Percentiles rank a stretch among this genome's conserved stretches.
Conservation (phyloP, 129 eudicot genomes). For the Kitagawia praeruptora region DNA sequence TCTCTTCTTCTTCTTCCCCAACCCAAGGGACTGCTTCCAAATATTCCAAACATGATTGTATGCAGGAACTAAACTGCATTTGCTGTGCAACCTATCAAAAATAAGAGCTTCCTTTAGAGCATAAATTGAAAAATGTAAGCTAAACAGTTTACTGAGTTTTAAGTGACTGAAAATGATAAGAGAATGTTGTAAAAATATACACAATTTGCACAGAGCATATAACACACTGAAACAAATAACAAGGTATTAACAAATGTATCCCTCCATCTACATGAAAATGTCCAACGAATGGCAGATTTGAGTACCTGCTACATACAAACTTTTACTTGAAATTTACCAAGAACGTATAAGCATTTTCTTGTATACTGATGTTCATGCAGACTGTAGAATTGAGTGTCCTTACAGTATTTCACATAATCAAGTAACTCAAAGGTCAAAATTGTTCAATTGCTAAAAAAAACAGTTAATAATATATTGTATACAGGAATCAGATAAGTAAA, state of each 20-base stretch:
- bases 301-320: neutral
- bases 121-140: neutral
- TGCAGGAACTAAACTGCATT: constrained; percentile 63
- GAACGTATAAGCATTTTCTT: neutral
- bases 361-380: too few species aligned
- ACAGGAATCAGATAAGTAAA: too few species aligned
- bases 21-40: constrained; percentile 99
- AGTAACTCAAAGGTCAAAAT: neutral
- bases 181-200: neutral
- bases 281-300: neutral
- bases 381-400: neutral
- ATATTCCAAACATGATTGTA: constrained; percentile 71
- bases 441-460: neutral
- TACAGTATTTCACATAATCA: neutral
- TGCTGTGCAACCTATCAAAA: constrained; percentile 64
- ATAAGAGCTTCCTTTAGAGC: constrained; percentile 11
- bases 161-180: neutral
- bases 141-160: neutral
- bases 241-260: neutral
- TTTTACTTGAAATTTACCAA: neutral
- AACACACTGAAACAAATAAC: neutral
- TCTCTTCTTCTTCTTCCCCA: constrained; percentile 96
- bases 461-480: too few species aligned
- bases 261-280: neutral
- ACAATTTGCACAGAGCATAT: neutral